Evolutionary conservation across 331 rosid genomes (phyloP).

Genomic region (Stylosanthes scabra): DNA sequence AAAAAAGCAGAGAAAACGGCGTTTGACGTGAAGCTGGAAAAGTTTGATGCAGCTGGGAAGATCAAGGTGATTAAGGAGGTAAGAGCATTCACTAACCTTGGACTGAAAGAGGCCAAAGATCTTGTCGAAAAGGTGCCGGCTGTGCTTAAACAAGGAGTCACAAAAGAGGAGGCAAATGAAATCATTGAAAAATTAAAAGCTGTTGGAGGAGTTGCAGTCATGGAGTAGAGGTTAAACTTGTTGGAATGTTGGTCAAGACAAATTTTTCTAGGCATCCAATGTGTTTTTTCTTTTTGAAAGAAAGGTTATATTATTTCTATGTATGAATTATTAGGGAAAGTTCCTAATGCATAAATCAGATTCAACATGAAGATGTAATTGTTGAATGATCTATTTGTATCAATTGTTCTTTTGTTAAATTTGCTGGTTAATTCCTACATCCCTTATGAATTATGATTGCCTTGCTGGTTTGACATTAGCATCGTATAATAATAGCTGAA

Average conservation of each 20-base stretch:
- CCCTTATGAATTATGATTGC: conserved; percentile 24
- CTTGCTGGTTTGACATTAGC: conserved; percentile 32
- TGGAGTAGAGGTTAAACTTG: conserved; percentile 51
- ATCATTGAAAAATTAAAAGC: conserved; percentile 66
- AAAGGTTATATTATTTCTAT: no score
- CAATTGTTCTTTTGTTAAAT: conserved; percentile 7
- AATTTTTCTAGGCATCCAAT: conserved; percentile 19
- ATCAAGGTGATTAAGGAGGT: conserved; percentile 81
- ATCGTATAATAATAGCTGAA: neutral
- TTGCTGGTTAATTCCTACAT: conserved; percentile 21
- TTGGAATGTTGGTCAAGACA: conserved; percentile 30
- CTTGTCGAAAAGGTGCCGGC: conserved; percentile 69
- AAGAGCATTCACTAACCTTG: conserved; percentile 62
- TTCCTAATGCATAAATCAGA: conserved; percentile 21
- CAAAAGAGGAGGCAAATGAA: conserved; percentile 66
- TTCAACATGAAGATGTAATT: conserved; percentile 26
- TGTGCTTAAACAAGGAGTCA: conserved; percentile 62
- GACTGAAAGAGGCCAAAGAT: conserved; percentile 76
- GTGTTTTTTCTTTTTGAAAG: conserved; percentile 10
- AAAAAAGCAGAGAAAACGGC: conserved; percentile 66
- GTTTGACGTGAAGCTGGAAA: conserved; percentile 72
- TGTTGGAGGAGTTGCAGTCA: conserved; percentile 68
- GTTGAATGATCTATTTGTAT: conserved; percentile 37
- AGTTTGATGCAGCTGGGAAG: conserved; percentile 65
- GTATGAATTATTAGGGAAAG: conserved; percentile 33